Evolutionary conservation across 2,329 filamentous ascomycete species (phyloP), one percentile per base, ranked within the genome.

Genomic region (Juglanconis juglandina): DNA sequence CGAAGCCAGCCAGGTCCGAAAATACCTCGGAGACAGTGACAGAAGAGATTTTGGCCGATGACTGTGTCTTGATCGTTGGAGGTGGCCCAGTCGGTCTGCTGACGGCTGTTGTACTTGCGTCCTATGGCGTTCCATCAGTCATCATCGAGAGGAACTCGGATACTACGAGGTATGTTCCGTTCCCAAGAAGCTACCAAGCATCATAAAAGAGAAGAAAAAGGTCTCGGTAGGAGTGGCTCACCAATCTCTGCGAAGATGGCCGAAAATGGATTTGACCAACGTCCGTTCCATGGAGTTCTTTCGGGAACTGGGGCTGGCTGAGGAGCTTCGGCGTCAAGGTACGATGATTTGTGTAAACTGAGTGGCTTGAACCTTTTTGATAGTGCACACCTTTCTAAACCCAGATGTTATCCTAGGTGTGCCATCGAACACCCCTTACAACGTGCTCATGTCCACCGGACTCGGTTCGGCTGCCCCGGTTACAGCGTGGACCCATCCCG

Each of bases 261-360:
- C 75, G 0, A 76, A 76, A 62, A 74, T 75, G 73, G 73, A 76
- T 53, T 46, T 71, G 8, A 74, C 71, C 1, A 76, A 75, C 58
- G 64, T 54, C 13, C 67, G 73, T 1, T 68, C 65, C 11, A 75
- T 77, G 73, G 74, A 75, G 57, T 49, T 75, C 1, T 67, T 73
- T 7, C 64, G 65, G 3, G 57, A 64, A 13, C 55, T 75, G 10
- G 71, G 70, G 1, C 44, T 75, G 11, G 68, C 68, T 1, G 66
- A 72, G 32, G 65, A 64, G 14, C 64, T 69, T n/a, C 63, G 68
- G 35, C 56, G 54, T 7, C 63, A 65, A 44, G 56, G 54, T 57
- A 24, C 30, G 24, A 39, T 39, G 35, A 11, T 39, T 39, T 39
- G 35, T 11, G 35, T 39, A 39, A 8, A 39, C 3, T 3, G 14